Base-by-base conservation (phyloP, 768 basidiomycete species). In the Plicaturopsis crispa region DNA sequence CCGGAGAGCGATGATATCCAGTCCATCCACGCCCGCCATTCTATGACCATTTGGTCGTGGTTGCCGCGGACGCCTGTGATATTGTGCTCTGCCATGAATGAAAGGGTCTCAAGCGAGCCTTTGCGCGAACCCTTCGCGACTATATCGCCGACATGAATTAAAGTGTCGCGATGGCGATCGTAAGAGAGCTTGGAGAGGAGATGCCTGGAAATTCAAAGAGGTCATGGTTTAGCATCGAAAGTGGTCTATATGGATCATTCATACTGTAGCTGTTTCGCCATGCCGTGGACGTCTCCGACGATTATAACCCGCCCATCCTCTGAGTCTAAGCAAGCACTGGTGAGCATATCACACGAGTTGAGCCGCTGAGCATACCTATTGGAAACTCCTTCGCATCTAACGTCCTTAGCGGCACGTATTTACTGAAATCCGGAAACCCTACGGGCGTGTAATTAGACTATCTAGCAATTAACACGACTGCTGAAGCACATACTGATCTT, bases 271-370 rank as follows among this genome's bases (percentile, higher is more conserved):
- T 80, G 72, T 5, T 67, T 53, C 37, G 72, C 68, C 75, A 83
- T 88, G 33, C 87, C 89, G 65, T 97, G 93, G 5, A 96, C 69
- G 50, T 97, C 93, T 6, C 92, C 93, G 10, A 96, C 63, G 43
- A 90, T 60, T 31, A 97, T 75, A 19, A 84, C 63, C 12, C 89
- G 76, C 45, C 56, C 65, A 19, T 60, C 49, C 3, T 68, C 55
- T 11, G 73, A 64, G 41, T 70, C 84, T 84, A 35, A 21, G 14
- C 8, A 26, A 7, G 23, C 19, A 6, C 26, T 6, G 4, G 33
- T 31, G 13, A 17, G 17, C 8, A 4, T 12, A 21, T 1, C 5
- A 19, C 10, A 12, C 20, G 6, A 28, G 24, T 35, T 30, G 14
- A 35, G 23, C 20, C 19, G 14, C 5, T n/a, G 33, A 40, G 43